Base-by-base conservation (phyloP, 352 stramenopile species). In the Phytophthora pinifolia region DNA sequence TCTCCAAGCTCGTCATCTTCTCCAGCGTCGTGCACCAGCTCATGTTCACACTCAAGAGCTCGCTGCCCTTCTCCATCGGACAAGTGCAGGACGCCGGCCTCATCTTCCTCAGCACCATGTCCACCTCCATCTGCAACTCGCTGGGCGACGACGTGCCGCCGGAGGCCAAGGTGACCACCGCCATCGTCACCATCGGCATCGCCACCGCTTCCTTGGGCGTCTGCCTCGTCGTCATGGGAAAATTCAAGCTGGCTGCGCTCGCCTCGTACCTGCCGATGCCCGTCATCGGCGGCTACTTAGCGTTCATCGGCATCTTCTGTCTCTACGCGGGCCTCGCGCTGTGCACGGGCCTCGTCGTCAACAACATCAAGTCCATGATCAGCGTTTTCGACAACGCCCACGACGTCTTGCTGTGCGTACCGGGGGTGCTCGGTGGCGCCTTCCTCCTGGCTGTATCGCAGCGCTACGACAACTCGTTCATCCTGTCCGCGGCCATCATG, bases 1-100 rank as follows among this genome's bases (percentile, higher is more conserved):
- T 74, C 66, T 96, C 88, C 51, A 99, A 99, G 76, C 81, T 99
- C 29, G 96, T 98, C 17, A 76, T 99, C 17, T 87, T 98, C 33
- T 98, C 90, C 29, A 97, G 90, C 18, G 85, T 95, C 30, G 69
- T 99, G 6, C 97, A 99, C 74, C 96, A 93, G 52, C 52, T 91
- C 60, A 83, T 93, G 69, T 89, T 89, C 65, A 93, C 82, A 1
- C 48, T 86, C 6, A 78, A 98, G 54, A 98, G 83, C 33, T 89
- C 87, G 27, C 66, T 99, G 37, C 89, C 92, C 0, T 99, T 99
- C 72, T 93, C 96, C 15, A 97, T 99, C 22, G 97, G 96, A 5
- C 96, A 98, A 62, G 96, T 99, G 1, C 97, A 99, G 62, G 95
- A 99, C 69, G 94, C 95, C n/a, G 96, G 96, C 0, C 81, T 99